Percentiles rank a stretch among this genome's conserved stretches.
phyloP scores from a whole-genome alignment of 225 moss, liverwort and hornwort genomes.

The Takakia lepidozioides region DNA sequence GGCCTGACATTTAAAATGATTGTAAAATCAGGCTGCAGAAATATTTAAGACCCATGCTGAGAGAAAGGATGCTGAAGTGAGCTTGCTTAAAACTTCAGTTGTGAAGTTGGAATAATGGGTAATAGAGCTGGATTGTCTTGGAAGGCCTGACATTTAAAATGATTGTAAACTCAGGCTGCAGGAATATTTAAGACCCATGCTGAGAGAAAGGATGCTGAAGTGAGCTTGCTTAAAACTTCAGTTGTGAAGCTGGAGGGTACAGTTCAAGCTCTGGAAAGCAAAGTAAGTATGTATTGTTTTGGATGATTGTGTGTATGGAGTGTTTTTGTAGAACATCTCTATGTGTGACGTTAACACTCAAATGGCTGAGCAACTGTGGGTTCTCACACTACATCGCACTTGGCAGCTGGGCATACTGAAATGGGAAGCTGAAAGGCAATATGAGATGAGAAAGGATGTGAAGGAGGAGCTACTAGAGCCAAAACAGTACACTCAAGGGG shows the following conservation, averaged over 20 bases:
- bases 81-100: too few relatives aligned
- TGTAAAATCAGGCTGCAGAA: conserved; percentile 49
- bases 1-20: too few relatives aligned
- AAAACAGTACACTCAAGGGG: conserved; percentile 23
- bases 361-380: too few relatives aligned
- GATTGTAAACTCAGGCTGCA: conserved; percentile 47
- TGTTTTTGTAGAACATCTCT: too few relatives aligned
- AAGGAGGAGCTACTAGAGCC: conserved; percentile 25
- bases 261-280: conserved; percentile 11
- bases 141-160: too few relatives aligned
- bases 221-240: too few relatives aligned
- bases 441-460: conserved; percentile 21
- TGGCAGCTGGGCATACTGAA: conserved; percentile 22
- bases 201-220: conserved; percentile 24
- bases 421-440: conserved; percentile 18
- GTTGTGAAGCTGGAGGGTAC: too few relatives aligned
- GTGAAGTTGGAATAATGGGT: too few relatives aligned
- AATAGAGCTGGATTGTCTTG: too few relatives aligned
- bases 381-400: too few relatives aligned
- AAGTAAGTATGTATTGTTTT: conserved; percentile 20
- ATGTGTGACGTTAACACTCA: too few relatives aligned
- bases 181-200: conserved; percentile 34
- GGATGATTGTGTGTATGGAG: too few relatives aligned
- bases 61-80: conserved; percentile 25
- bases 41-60: conserved; percentile 32